A percentile compares a stretch with the other conserved stretches of the same genome.
Conservation (phyloP, 345 rosid genomes). For the Turnera subulata region DNA sequence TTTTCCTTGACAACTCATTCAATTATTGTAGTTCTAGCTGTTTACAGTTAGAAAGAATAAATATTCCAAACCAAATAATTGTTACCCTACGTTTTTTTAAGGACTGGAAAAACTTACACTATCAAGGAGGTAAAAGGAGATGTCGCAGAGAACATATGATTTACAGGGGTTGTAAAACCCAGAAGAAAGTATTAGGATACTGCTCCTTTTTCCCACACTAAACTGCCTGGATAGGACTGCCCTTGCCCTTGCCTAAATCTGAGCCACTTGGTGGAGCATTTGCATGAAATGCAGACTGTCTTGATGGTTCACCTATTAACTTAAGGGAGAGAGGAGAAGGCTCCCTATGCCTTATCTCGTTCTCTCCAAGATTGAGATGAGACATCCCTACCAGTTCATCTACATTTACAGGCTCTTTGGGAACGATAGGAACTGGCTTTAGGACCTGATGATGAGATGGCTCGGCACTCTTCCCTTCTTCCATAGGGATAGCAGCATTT, state of each 20-base stretch:
- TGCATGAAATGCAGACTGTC: slow-evolving; percentile 82
- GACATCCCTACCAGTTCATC: slow-evolving; percentile 79
- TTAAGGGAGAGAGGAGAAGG: slow-evolving; percentile 66
- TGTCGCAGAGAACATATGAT: slow-evolving; percentile 8
- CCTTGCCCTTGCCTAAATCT: slow-evolving; percentile 51
- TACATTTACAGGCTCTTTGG: slow-evolving; percentile 67
- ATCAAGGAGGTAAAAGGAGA: not conserved
- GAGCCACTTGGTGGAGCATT: slow-evolving; percentile 49
- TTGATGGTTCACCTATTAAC: slow-evolving; percentile 59
- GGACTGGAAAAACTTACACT: slow-evolving; percentile 3
- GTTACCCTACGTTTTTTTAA: slow-evolving; percentile 19
- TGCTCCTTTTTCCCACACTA: slow-evolving; percentile 14
- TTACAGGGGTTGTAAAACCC: slow-evolving; percentile 1
- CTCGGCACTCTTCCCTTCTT: slow-evolving; percentile 32
- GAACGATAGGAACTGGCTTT: slow-evolving; percentile 66
- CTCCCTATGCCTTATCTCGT: slow-evolving; percentile 36
- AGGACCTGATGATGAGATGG: slow-evolving; percentile 56
- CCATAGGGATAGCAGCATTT: slow-evolving; percentile 19
- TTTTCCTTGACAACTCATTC: too few species aligned
- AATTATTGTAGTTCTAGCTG: slow-evolving; percentile 8
- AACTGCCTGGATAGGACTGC: slow-evolving; percentile 60
- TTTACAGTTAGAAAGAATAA: slow-evolving; percentile 37
- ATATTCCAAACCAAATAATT: slow-evolving; percentile 16
- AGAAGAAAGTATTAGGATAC: not conserved
- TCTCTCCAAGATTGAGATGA: slow-evolving; percentile 63